Base-by-base conservation (phyloP, 164 flowering plant genomes). In the Vitis rupestris region DNA sequence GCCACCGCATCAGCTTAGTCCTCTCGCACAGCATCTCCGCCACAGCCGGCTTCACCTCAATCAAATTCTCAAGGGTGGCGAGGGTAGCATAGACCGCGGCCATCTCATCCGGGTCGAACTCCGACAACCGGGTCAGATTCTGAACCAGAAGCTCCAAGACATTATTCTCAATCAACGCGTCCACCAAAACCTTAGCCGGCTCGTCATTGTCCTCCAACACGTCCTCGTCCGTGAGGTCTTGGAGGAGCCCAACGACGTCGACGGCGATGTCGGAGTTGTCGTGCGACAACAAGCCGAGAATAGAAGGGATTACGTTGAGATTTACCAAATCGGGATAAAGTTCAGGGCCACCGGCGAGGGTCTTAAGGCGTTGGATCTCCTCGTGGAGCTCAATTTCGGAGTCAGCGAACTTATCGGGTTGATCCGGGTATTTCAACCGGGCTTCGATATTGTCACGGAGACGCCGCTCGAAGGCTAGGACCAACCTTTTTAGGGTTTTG, bases 381-480 rank as follows among this genome's bases (percentile, higher is more conserved):
- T 96, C 97, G 76, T 93, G 98, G 70, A 96, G 98, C 73, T 87
- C 97, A 52, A 96, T 48, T 66, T 96, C 99, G 54, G 98, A 90
- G 54, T 93, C 99, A 23, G 97, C 92, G 73, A 96, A 96, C 63
- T 81, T 83, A 8, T 91, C 94, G 1, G 97, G 98, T 16, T 89
- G 84, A 76, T 96, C 90, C 9, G 97, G 88, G 79, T 93, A 88
- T 79, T 93, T 96, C 77, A 96, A 85, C 9, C 99, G 93, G 19
- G 98, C 95, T 62, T 85, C 97, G 64, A 90, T 90, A 86, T 96
- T 96, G 81, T 88, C 94, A 14, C 85, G 86, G 72, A 90, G 88
- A 27, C 95, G 91, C 59, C 99, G 97, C 67, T 96, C 98, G 84
- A 96, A 90, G 76, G 98, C 70, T 47, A 91, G 83, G 30, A 87